Base-by-base conservation (phyloP, 2,329 filamentous ascomycete genomes). In the Colletotrichum chlorophyti region DNA sequence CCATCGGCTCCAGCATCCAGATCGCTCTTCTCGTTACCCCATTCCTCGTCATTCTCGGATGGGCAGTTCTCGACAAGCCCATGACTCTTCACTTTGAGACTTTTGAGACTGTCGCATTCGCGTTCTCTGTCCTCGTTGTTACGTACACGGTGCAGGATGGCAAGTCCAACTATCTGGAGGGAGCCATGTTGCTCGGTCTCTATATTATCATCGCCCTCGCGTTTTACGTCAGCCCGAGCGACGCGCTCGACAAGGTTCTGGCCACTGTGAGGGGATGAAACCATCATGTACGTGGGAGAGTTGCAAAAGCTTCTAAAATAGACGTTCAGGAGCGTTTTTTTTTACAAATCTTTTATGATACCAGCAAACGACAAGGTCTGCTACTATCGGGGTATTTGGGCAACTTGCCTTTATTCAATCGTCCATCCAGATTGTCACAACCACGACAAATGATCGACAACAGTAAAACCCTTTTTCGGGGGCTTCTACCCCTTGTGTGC, bases 61-160 rank as follows among this genome's bases (percentile, higher is more conserved):
- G 91, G 91, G 83, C 86, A 59, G 87, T 90, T 64, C 85, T 91
- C 73, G 82, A 82, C 51, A 77, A 85, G 63, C 82, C 85, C 21
- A 92, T 93, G 90, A 89, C 89, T 6, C 80, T 94, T 37, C 89
- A 90, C 69, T 95, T 95, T 69, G 88, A 93, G 76, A 90, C 83
- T 3, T 91, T 93, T 66, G 88, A 92, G 76, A 92, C 90, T 0
- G 87, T 93, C 35, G 85, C 89, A 1, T 93, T 93, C 72, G 90
- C 89, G 54, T 80, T 93, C 50, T 90, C 88, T 9, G 88, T 91
- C 2, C 74, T 93, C 37, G 88, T 93, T 27, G 89, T 92, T 29
- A 91, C 85, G 54, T 93, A 86, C 73, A 90, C 84, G 3, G 88
- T 93, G 38, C 88, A 91, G 69, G 91, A 94, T 68, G 91, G 91